Evolutionary conservation across 2,329 filamentous ascomycete species (phyloP), one percentile per base, ranked within the genome.

Genomic region (Fusarium sp.): DNA sequence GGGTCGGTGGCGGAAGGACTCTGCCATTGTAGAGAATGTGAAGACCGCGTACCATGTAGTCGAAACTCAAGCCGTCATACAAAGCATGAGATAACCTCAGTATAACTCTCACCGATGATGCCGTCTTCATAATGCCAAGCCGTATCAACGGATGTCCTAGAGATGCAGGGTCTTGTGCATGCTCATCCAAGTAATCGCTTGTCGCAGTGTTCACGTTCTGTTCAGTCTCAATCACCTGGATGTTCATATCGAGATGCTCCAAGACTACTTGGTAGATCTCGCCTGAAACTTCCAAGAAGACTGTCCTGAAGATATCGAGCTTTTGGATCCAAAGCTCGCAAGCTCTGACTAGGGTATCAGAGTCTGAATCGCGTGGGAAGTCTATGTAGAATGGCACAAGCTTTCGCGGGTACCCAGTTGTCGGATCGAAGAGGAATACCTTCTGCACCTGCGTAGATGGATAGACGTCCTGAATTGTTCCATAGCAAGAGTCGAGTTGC

Each of bases 61-160:
- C 66, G 9, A 77, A 50, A 42, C 73, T 75, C 46, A 74, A 37
- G 23, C 74, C 74, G 37, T 77, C 75, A 35, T 77, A 77, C 38
- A 77, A n/a, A 30, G 74, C 74, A 35, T 77, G 75, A 16, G 70
- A 75, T 57, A 75, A 57, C 5, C 59, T 62, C 11, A 77, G 57
- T 35, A 75, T 25, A 12, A 77, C 49, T 25, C 71, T 68, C 28
- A 64, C n/a, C 6, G 50, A 52, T 19, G 60, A 30, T 25, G 38
- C 42, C 15, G 35, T 32, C 53, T 69, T 69, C 32, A 68, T 16
- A 28, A 68, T 60, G 16, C 43, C 44, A 18, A 62, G 54, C 10
- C 33, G 49, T 33, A 65, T 49, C 23, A 60, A 35, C 2, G 49
- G 30, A 6, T 60, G 35, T 18, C 56, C 65, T 3, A 68, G 28